phyloP scores from a whole-genome alignment of 495 filamentous ascomycete genomes.

The Elasticomyces elasticus region DNA sequence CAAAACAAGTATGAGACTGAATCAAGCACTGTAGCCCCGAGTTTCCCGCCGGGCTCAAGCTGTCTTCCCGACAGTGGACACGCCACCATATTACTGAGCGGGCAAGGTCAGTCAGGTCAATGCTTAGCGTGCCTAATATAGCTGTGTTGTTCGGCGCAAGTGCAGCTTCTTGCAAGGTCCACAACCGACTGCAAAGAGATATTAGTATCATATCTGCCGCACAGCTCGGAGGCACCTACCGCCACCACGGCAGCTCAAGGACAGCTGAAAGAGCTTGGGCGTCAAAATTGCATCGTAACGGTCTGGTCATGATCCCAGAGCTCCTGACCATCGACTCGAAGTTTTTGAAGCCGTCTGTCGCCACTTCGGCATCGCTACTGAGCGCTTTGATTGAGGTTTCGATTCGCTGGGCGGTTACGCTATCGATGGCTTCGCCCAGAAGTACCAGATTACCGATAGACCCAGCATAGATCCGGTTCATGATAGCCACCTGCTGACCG shows the following conservation, averaged over 20 bases:
- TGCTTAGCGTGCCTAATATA: not conserved
- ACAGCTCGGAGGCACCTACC: not conserved
- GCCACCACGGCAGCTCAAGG: not conserved
- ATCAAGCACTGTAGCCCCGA: too few relatives aligned
- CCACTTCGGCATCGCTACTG: not conserved
- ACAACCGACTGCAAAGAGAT: not conserved
- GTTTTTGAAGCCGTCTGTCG: too few relatives aligned
- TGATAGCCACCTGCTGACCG: conserved; percentile 13
- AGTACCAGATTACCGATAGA: not conserved
- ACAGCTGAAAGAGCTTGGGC: too few relatives aligned
- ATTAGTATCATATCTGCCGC: not conserved
- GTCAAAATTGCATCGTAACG: too few relatives aligned
- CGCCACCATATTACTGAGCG: not conserved
- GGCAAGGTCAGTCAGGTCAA: not conserved
- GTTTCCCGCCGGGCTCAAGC: too few relatives aligned
- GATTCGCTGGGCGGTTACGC: not conserved
- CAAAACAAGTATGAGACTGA: too few relatives aligned
- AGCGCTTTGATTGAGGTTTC: not conserved
- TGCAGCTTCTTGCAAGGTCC: not conserved
- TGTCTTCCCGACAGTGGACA: too few relatives aligned
- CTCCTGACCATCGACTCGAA: too few relatives aligned
- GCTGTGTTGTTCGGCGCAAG: not conserved
- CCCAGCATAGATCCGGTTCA: conserved; percentile 13
- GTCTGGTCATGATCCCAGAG: too few relatives aligned
- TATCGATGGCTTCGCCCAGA: not conserved